phyloP scores from a whole-genome alignment of 345 rosid genomes.

The Citrus trifoliata region DNA sequence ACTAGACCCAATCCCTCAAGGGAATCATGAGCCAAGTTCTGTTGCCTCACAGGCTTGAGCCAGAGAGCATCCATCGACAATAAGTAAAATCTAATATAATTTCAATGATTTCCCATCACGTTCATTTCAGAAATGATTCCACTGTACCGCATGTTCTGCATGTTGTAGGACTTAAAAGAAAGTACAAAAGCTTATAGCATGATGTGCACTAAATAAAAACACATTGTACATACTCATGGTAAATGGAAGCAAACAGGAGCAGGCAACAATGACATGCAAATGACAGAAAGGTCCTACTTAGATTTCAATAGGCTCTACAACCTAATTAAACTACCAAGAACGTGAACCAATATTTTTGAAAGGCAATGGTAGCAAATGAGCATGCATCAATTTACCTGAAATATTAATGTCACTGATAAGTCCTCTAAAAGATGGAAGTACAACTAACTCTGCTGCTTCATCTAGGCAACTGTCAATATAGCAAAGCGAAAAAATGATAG shows the following conservation, averaged over 20 bases:
- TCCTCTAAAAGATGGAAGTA: conserved; percentile 63
- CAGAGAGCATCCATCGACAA: neutral
- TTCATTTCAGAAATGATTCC: neutral
- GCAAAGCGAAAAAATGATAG: neutral
- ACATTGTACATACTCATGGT: neutral
- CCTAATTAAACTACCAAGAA: neutral
- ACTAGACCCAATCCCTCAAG: neutral
- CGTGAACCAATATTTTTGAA: neutral
- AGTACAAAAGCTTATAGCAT: neutral
- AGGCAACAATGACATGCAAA: neutral
- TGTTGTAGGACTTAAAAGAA: neutral
- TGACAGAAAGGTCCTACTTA: neutral
- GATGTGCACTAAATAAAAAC: neutral
- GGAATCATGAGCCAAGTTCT: neutral
- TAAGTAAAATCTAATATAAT: neutral
- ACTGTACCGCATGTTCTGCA: neutral
- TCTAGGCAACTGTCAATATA: conserved; percentile 71
- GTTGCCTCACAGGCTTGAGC: neutral
- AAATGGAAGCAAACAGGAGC: neutral
- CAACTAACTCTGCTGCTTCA: conserved; percentile 72
- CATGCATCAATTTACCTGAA: conserved; percentile 44
- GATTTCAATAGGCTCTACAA: neutral
- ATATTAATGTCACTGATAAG: conserved; percentile 46
- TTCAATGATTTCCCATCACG: neutral
- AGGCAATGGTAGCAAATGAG: neutral